Percentiles rank a stretch among this genome's conserved stretches.
Conservation (phyloP, 164 flowering plant species). For the Taxillus chinensis region DNA sequence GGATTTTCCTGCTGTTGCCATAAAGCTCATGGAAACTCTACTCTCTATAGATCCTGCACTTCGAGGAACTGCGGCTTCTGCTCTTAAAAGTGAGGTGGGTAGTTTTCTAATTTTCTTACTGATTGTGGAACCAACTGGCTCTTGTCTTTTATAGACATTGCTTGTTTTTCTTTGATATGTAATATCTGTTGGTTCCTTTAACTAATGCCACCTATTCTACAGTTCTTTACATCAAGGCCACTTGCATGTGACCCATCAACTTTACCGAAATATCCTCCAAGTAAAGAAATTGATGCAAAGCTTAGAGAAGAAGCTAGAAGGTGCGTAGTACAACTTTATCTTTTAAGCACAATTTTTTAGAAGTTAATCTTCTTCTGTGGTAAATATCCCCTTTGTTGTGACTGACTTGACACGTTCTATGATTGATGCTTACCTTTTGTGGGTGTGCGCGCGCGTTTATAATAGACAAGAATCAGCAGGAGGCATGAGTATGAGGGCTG, state of each 20-base stretch:
- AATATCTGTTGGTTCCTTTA: neutral
- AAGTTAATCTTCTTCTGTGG: neutral
- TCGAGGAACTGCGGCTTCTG: slow-evolving; percentile 55
- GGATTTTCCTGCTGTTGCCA: slow-evolving; percentile 40
- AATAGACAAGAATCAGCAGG: slow-evolving; percentile 21
- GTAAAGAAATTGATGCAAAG: slow-evolving; percentile 64
- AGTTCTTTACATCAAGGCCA: slow-evolving; percentile 50
- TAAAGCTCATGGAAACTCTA: slow-evolving; percentile 50
- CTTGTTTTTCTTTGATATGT: neutral
- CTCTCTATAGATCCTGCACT: slow-evolving; percentile 57
- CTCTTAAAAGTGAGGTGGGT: slow-evolving; percentile 56
- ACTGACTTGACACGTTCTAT: neutral
- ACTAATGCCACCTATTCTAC: neutral
- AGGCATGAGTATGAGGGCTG: slow-evolving; percentile 8
- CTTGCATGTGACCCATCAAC: slow-evolving; percentile 51
- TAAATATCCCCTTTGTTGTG: too few relatives aligned
- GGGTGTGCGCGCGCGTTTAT: too few relatives aligned
- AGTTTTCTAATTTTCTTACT: neutral
- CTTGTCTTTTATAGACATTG: too few relatives aligned
- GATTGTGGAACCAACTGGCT: too few relatives aligned
- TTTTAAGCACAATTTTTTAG: neutral
- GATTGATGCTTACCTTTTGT: slow-evolving; percentile 1
- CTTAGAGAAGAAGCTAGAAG: slow-evolving; percentile 41
- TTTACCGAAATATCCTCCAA: slow-evolving; percentile 62
- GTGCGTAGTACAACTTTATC: slow-evolving; percentile 12